Percentiles rank a stretch among this genome's conserved stretches.
Evolutionary conservation across 2,329 filamentous ascomycete genomes (phyloP).

Genomic region (Seiridium cupressi): DNA sequence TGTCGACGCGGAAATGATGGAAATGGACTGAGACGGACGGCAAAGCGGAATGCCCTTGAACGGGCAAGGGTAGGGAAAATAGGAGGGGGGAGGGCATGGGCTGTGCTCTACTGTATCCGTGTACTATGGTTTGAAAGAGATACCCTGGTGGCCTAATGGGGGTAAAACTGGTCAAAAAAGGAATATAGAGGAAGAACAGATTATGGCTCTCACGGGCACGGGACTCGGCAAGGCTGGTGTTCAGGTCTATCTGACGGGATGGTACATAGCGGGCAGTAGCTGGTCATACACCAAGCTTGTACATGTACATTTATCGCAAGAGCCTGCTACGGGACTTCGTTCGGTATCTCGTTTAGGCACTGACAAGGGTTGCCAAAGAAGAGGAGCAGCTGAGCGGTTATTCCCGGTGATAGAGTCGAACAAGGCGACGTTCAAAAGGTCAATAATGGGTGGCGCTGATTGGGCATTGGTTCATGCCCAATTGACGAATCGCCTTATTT

Average conservation of each 20-base stretch:
- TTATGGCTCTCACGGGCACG: slow-evolving; percentile 20
- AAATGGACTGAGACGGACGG: background rate
- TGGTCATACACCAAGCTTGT: slow-evolving; percentile 1
- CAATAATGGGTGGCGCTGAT: slow-evolving; percentile 8
- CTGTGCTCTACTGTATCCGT: background rate
- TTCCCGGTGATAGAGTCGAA: background rate
- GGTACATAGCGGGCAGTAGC: slow-evolving; percentile 5
- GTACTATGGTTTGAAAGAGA: slow-evolving; percentile 8
- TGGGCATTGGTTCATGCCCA: slow-evolving; percentile 11
- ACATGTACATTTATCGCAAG: background rate
- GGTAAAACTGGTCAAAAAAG: slow-evolving; percentile 7
- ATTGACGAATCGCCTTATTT: slow-evolving; percentile 2
- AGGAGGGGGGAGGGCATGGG: background rate
- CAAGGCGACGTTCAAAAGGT: background rate
- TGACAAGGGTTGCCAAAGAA: no score
- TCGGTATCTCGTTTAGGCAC: no score
- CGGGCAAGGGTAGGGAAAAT: background rate
- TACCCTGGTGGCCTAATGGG: background rate
- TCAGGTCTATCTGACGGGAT: slow-evolving; percentile 2
- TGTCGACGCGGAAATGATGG: slow-evolving; percentile 2
- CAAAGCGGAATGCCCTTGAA: background rate
- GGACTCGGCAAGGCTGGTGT: slow-evolving; percentile 7
- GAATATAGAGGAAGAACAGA: slow-evolving; percentile 16
- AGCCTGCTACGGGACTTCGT: no score
- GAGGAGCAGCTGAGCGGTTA: background rate